These are phyloP conservation scores for Gossypium sturtianum DNA, from an alignment of 345 rosid species.

Conservation along the genomic window DNA sequence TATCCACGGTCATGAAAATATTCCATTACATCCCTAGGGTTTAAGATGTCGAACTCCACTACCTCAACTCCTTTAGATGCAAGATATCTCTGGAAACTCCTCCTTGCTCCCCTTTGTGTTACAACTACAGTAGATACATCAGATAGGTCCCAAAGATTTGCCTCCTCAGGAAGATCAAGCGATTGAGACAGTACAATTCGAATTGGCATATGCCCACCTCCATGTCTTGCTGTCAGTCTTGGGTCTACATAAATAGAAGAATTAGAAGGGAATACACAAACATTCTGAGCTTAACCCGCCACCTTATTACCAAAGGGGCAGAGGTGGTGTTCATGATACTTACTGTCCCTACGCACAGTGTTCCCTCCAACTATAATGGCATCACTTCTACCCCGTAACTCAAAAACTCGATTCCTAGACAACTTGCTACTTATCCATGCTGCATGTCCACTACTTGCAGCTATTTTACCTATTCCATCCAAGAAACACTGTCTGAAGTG, in stretches of 20 bases:
- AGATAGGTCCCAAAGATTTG: conserved; percentile 81
- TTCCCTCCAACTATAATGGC: conserved; percentile 91
- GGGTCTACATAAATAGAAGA: conserved; percentile 52
- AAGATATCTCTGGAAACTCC: conserved; percentile 71
- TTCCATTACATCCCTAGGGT: conserved; percentile 91
- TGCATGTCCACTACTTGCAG: conserved; percentile 88
- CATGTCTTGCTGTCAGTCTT: conserved; percentile 80
- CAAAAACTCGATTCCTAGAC: conserved; percentile 76
- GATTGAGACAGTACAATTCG: conserved; percentile 78
- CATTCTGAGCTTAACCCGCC: not conserved
- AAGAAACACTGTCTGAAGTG: conserved; percentile 1
- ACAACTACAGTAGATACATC: conserved; percentile 77
- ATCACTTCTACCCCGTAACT: conserved; percentile 82
- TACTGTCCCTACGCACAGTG: conserved; percentile 83
- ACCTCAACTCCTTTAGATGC: conserved; percentile 91
- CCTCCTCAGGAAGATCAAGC: conserved; percentile 83
- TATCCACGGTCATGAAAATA: conserved; percentile 87
- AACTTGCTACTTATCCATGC: conserved; percentile 86
- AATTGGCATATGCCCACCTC: conserved; percentile 80
- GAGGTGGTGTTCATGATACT: conserved; percentile 5
- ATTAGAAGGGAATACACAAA: not conserved
- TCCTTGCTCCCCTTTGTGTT: conserved; percentile 91
- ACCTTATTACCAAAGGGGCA: not conserved
- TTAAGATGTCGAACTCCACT: conserved; percentile 91
- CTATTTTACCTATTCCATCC: conserved; percentile 71